Conservation (phyloP, 2,329 filamentous ascomycete genomes). For the Chaetomium strumarium region DNA sequence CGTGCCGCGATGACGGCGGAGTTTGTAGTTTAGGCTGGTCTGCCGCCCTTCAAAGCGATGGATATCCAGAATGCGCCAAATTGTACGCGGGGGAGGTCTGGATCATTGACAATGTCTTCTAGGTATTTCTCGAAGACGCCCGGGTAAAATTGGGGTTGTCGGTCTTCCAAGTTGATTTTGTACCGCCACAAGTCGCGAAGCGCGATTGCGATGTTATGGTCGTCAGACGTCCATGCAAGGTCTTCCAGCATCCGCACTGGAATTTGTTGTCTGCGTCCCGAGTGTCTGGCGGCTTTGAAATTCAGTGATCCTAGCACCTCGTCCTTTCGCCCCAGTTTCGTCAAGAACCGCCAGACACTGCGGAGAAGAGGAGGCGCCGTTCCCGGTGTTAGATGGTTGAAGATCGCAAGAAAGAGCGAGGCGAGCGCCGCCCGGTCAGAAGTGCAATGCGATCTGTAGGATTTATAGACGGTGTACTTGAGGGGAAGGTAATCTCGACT, state of each 20-base stretch:
- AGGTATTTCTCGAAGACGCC: constrained; percentile 15
- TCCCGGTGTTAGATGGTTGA: neutral
- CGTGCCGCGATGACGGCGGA: constrained; percentile 5
- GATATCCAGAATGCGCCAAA: constrained; percentile 23
- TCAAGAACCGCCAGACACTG: constrained; percentile 22
- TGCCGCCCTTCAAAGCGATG: constrained; percentile 6
- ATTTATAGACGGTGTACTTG: neutral
- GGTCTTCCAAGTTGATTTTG: constrained; percentile 1
- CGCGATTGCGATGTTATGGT: constrained; percentile 18
- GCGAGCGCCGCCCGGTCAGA: constrained; percentile 23
- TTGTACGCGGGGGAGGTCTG: constrained; percentile 11
- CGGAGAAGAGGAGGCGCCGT: constrained; percentile 4
- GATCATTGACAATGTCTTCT: constrained; percentile 18
- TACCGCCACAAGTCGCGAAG: constrained; percentile 17
- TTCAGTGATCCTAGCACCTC: constrained; percentile 19
- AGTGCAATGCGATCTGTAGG: constrained; percentile 11
- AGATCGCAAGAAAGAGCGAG: constrained; percentile 25
- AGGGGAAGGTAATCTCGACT: constrained; percentile 26
- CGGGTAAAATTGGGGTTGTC: constrained; percentile 14
- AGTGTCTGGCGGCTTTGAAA: constrained; percentile 6
- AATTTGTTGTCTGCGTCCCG: neutral
- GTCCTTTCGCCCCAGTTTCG: constrained; percentile 14
- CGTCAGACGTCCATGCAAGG: constrained; percentile 12
- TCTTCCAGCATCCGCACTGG: constrained; percentile 14
- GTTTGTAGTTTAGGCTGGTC: neutral